Evolutionary conservation across 1,139 yeast genomes (phyloP).

Genomic region (Debaryomyces sp.): DNA sequence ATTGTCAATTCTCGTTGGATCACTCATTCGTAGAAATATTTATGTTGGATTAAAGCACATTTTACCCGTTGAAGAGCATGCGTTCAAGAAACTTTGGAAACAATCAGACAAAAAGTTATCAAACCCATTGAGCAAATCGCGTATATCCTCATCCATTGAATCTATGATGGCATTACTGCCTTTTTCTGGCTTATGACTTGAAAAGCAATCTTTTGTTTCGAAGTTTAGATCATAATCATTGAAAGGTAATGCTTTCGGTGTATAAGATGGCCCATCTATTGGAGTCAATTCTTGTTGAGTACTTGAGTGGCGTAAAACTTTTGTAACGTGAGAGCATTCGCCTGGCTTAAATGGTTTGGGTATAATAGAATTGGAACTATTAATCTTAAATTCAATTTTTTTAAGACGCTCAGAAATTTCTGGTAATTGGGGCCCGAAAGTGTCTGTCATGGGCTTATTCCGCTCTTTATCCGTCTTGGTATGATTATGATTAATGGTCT

Average conservation of each 20-base stretch:
- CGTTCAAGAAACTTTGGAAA: slow-evolving; percentile 8
- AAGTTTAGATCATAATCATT: slow-evolving; percentile 23
- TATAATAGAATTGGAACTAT: slow-evolving; percentile 26
- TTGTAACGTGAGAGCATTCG: slow-evolving; percentile 1
- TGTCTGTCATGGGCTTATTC: not conserved
- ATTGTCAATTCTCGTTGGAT: not conserved
- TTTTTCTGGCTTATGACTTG: slow-evolving; percentile 10
- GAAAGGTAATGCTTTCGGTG: slow-evolving; percentile 31
- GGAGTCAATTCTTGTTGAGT: slow-evolving; percentile 10
- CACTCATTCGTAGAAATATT: not conserved
- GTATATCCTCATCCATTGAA: slow-evolving; percentile 21
- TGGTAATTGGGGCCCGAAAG: not conserved
- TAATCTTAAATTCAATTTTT: slow-evolving; percentile 14
- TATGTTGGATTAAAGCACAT: not conserved
- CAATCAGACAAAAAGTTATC: slow-evolving; percentile 23
- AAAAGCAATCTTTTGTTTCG: slow-evolving; percentile 14
- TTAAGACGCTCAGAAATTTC: slow-evolving; percentile 10
- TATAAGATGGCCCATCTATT: slow-evolving; percentile 17
- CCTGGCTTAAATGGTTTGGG: slow-evolving; percentile 10
- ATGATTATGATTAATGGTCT: not conserved
- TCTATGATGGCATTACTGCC: slow-evolving; percentile 18
- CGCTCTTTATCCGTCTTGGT: not conserved
- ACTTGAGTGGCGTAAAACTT: not conserved
- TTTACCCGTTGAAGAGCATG: not conserved
- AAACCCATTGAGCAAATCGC: slow-evolving; percentile 19